A percentile compares a stretch with the other conserved stretches of the same genome.
Conservation (phyloP, 2,329 filamentous ascomycete species). For the Zarea fungicola region DNA sequence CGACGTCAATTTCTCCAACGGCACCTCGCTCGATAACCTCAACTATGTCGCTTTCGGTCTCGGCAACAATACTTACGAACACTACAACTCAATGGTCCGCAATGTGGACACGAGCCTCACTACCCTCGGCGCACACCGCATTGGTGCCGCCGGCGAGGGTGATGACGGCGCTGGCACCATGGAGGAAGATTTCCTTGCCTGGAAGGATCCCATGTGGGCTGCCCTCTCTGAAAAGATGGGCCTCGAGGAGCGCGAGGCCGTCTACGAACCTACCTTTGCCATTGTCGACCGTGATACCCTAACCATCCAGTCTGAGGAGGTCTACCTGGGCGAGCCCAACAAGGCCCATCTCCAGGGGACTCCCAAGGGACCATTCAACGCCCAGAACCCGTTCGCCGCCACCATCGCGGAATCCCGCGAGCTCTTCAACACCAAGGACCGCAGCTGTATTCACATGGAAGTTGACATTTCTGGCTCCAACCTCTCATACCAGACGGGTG, state of each 20-base stretch:
- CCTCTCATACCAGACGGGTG: slow-evolving; percentile 89
- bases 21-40: slow-evolving; percentile 72
- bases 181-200: slow-evolving; percentile 98
- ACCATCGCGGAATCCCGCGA: slow-evolving; percentile 88
- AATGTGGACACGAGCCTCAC: slow-evolving; percentile 76
- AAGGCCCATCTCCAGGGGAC: slow-evolving; percentile 86
- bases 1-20: slow-evolving; percentile 70
- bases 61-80: slow-evolving; percentile 98
- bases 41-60: slow-evolving; percentile 95
- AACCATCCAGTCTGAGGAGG: slow-evolving; percentile 67
- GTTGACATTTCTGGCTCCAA: slow-evolving; percentile 87
- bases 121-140: slow-evolving; percentile 76
- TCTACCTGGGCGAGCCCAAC: slow-evolving; percentile 95
- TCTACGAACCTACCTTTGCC: slow-evolving; percentile 89
- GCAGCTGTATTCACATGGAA: slow-evolving; percentile 96
- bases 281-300: slow-evolving; percentile 72
- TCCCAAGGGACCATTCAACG: slow-evolving; percentile 85
- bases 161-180: slow-evolving; percentile 98
- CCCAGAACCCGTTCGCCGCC: slow-evolving; percentile 95
- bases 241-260: slow-evolving; percentile 88
- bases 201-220: slow-evolving; percentile 99
- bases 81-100: slow-evolving; percentile 98
- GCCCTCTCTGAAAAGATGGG: slow-evolving; percentile 77
- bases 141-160: slow-evolving; percentile 87
- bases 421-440: slow-evolving; percentile 80